Evolutionary conservation across 805 yeast genomes (phyloP).

Genomic region (Isabelozyma rhagii): DNA sequence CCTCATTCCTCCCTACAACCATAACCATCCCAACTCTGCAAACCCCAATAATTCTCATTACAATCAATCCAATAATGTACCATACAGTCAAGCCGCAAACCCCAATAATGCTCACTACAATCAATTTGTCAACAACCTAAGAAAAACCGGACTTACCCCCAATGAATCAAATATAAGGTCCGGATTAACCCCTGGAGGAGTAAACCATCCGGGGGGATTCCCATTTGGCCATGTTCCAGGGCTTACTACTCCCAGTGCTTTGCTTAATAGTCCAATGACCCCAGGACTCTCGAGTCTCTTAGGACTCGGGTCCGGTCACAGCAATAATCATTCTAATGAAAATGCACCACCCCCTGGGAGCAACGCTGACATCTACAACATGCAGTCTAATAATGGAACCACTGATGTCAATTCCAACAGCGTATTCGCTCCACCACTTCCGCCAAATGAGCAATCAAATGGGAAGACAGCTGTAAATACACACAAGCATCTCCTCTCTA

Average conservation of each 20-base stretch:
- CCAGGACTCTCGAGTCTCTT: slow-evolving; percentile 45
- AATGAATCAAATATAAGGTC: slow-evolving; percentile 70
- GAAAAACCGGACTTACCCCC: slow-evolving; percentile 67
- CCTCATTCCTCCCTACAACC: not conserved
- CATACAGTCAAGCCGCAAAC: slow-evolving; percentile 22
- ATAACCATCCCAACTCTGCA: slow-evolving; percentile 1
- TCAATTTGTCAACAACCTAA: slow-evolving; percentile 27
- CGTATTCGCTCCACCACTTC: slow-evolving; percentile 1
- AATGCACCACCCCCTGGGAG: not conserved
- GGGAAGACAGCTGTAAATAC: slow-evolving; percentile 4
- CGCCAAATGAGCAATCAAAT: slow-evolving; percentile 2
- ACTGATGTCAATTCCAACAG: slow-evolving; percentile 6
- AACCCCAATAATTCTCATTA: slow-evolving; percentile 8
- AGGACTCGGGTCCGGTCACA: slow-evolving; percentile 18
- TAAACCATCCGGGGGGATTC: slow-evolving; percentile 18
- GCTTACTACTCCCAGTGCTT: slow-evolving; percentile 36
- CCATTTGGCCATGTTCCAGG: slow-evolving; percentile 35
- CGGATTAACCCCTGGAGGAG: slow-evolving; percentile 64
- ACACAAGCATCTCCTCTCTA: not conserved
- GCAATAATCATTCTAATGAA: slow-evolving; percentile 5
- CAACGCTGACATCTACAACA: slow-evolving; percentile 5
- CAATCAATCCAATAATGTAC: slow-evolving; percentile 16
- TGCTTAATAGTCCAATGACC: slow-evolving; percentile 44
- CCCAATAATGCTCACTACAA: slow-evolving; percentile 10
- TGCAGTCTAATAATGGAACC: slow-evolving; percentile 5